These are phyloP conservation scores for Colletotrichum trifolii DNA, from an alignment of 2,329 filamentous ascomycete genomes.

Conservation along the genomic window DNA sequence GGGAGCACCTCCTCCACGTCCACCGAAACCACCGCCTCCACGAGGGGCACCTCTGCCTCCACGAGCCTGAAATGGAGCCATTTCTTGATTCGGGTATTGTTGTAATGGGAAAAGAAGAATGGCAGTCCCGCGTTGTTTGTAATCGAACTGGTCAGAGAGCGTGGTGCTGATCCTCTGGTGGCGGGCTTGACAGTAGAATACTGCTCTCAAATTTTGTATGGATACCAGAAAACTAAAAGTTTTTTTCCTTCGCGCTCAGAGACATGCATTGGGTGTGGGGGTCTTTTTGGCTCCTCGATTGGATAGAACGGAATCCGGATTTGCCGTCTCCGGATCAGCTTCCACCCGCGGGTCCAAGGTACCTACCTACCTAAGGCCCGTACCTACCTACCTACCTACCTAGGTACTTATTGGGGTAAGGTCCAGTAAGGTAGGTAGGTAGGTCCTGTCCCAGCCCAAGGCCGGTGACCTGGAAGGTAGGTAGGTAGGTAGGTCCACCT, in stretches of 20 bases:
- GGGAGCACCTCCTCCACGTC: slow-evolving; percentile 42
- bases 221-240: slow-evolving; percentile 8
- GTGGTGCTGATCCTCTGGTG: slow-evolving; percentile 18
- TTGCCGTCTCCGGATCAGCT: slow-evolving; percentile 14
- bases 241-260: slow-evolving; percentile 27
- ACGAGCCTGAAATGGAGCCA: slow-evolving; percentile 41
- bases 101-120: slow-evolving; percentile 4
- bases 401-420: too few relatives aligned
- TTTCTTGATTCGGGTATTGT: slow-evolving; percentile 19
- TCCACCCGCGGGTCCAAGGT: too few relatives aligned
- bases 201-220: slow-evolving; percentile 6
- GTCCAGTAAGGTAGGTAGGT: too few relatives aligned
- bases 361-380: too few relatives aligned
- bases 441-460: too few relatives aligned
- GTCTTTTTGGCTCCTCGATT: slow-evolving; percentile 18
- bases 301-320: slow-evolving; percentile 17
- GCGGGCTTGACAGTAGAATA: slow-evolving; percentile 13
- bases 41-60: slow-evolving; percentile 47
- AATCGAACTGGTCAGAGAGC: slow-evolving; percentile 13
- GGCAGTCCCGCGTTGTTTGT: slow-evolving; percentile 10
- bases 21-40: slow-evolving; percentile 41
- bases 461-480: too few relatives aligned
- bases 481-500: too few relatives aligned
- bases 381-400: too few relatives aligned
- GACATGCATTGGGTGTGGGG: slow-evolving; percentile 36